phyloP scores from a whole-genome alignment of 2,329 filamentous ascomycete genomes.

The Catunica adiposa region DNA sequence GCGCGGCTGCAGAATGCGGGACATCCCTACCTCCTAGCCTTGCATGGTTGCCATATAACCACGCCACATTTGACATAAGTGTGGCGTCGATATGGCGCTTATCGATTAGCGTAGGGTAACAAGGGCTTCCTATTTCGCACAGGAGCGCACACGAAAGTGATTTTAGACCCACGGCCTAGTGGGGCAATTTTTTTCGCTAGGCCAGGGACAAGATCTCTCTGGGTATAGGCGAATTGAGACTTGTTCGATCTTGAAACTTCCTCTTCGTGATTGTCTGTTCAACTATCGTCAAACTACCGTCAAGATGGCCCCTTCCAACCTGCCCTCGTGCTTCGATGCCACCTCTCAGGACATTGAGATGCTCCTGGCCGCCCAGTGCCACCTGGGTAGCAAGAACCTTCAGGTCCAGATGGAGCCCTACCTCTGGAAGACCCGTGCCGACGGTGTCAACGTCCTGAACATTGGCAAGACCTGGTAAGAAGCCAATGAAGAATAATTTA shows the following conservation, averaged over 20 bases:
- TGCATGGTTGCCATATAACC: neutral
- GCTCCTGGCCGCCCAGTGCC: constrained; percentile 91
- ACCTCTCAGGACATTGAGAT: constrained; percentile 98
- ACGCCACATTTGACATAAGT: neutral
- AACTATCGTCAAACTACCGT: constrained; percentile 27
- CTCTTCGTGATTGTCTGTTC: constrained; percentile 17
- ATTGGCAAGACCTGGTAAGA: constrained; percentile 98
- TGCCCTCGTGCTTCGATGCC: constrained; percentile 90
- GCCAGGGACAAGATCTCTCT: constrained; percentile 23
- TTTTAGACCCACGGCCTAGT: constrained; percentile 3
- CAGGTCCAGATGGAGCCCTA: constrained; percentile 99
- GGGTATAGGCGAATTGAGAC: constrained; percentile 17
- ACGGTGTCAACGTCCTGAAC: constrained; percentile 98
- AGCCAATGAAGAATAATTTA: neutral
- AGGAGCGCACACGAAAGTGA: constrained; percentile 14
- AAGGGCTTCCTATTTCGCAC: constrained; percentile 12
- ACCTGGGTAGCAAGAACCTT: constrained; percentile 97
- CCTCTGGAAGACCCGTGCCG: constrained; percentile 98
- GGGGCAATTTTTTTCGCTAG: constrained; percentile 1
- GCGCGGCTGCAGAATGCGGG: constrained; percentile 11
- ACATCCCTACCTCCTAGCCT: constrained; percentile 9
- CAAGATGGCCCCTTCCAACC: constrained; percentile 91
- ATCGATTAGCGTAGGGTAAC: constrained; percentile 11
- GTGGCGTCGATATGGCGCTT: constrained; percentile 1
- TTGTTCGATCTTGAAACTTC: constrained; percentile 20